phyloP scores from a whole-genome alignment of 345 rosid genomes.

The Zanthoxylum bungeanum region DNA sequence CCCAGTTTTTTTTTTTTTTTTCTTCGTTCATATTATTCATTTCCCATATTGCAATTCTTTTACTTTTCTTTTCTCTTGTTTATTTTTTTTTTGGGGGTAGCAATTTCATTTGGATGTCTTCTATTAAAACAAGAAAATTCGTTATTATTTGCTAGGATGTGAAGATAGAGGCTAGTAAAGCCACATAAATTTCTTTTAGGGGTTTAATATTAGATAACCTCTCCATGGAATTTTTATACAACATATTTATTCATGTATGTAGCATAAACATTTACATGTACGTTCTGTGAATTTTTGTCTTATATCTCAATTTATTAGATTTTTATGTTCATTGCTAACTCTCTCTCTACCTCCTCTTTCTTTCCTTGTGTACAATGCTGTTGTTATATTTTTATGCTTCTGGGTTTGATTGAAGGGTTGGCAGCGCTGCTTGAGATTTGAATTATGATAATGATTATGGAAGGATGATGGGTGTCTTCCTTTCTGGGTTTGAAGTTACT shows the following conservation, averaged over 20 bases:
- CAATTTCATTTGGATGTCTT: constrained; percentile 21
- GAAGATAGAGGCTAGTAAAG: constrained; percentile 32
- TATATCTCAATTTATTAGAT: constrained; percentile 16
- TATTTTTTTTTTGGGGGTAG: too few relatives aligned
- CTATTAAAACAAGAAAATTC: constrained; percentile 28
- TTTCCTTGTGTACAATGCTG: not conserved
- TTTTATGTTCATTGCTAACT: constrained; percentile 2
- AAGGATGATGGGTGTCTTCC: not conserved
- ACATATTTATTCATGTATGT: constrained; percentile 25
- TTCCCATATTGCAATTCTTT: constrained; percentile 26
- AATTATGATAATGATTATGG: too few relatives aligned
- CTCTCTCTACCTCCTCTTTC: not conserved
- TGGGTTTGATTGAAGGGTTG: not conserved
- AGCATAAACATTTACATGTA: constrained; percentile 23
- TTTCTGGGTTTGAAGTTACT: not conserved
- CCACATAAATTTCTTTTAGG: constrained; percentile 33
- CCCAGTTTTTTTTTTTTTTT: constrained; percentile 14
- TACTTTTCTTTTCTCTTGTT: not conserved
- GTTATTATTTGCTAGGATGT: constrained; percentile 35
- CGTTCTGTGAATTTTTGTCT: constrained; percentile 13
- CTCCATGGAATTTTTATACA: constrained; percentile 42
- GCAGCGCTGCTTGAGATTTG: not conserved
- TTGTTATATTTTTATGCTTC: not conserved
- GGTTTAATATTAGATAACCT: constrained; percentile 46
- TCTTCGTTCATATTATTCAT: constrained; percentile 5